Evolutionary conservation across 192 early-diverging fungal genomes (phyloP).

Genomic region (Coemansia sp.): DNA sequence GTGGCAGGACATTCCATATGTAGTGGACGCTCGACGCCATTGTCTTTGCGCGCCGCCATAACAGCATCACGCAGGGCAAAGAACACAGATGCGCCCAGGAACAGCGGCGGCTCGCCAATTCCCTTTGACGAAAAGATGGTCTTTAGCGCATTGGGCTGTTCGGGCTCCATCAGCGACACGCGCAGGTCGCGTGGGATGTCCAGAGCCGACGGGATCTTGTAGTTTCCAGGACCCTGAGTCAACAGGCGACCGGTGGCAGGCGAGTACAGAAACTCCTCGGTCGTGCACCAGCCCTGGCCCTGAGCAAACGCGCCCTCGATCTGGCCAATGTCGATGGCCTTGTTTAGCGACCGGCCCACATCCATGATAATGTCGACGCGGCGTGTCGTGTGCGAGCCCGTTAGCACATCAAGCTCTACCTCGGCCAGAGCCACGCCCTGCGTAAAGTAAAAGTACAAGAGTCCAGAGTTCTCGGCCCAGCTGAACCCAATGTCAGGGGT

Average conservation of each 20-base stretch:
- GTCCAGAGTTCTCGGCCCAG: constrained; percentile 69
- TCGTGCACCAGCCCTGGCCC: constrained; percentile 81
- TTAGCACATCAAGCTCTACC: constrained; percentile 84
- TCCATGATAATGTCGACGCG: constrained; percentile 84
- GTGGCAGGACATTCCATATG: constrained; percentile 76
- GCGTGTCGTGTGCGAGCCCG: constrained; percentile 72
- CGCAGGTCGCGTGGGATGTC: constrained; percentile 83
- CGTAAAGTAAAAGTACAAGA: constrained; percentile 81
- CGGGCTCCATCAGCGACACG: constrained; percentile 61
- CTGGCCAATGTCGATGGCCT: constrained; percentile 85
- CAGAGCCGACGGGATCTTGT: constrained; percentile 85
- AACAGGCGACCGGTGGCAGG: constrained; percentile 70
- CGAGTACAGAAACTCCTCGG: constrained; percentile 77
- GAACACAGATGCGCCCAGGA: constrained; percentile 74
- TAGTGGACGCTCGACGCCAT: constrained; percentile 40
- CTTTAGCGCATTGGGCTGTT: constrained; percentile 59
- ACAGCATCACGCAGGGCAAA: constrained; percentile 82
- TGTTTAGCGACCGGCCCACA: constrained; percentile 80
- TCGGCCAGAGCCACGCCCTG: constrained; percentile 78
- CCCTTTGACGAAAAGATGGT: constrained; percentile 83
- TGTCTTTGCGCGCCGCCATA: constrained; percentile 61
- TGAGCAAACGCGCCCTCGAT: constrained; percentile 88
- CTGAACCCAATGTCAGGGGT: constrained; percentile 77
- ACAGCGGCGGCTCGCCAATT: constrained; percentile 86
- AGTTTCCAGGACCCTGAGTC: constrained; percentile 80